phyloP scores from a whole-genome alignment of 2,329 filamentous ascomycete genomes.

The Xylaria sp. region DNA sequence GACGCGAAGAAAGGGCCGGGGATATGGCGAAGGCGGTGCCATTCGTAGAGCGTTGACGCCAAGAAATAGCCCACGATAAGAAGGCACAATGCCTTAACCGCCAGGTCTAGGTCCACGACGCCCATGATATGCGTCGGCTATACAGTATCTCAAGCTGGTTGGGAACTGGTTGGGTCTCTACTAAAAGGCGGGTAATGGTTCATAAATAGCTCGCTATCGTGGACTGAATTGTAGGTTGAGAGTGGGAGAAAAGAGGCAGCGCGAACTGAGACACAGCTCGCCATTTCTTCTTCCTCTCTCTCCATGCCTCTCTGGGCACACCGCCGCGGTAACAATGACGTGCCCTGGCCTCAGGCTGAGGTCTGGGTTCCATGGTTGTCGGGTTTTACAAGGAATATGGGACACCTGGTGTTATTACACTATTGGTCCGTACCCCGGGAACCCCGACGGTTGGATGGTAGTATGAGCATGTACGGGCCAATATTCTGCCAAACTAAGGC shows the following conservation, averaged over 20 bases:
- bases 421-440: too few relatives aligned
- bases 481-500: too few relatives aligned
- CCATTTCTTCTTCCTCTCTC: not conserved
- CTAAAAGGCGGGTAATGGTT: not conserved
- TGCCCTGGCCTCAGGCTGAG: not conserved
- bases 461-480: too few relatives aligned
- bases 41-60: slow-evolving; percentile 40
- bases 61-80: slow-evolving; percentile 33
- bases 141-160: not conserved
- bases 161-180: not conserved
- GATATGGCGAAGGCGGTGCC: slow-evolving; percentile 41
- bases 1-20: slow-evolving; percentile 44
- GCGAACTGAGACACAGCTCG: not conserved
- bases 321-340: not conserved
- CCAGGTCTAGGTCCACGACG: slow-evolving; percentile 8
- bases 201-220: not conserved
- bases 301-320: not conserved
- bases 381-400: not conserved
- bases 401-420: too few relatives aligned
- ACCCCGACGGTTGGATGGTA: too few relatives aligned
- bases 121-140: slow-evolving; percentile 19
- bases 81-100: not conserved
- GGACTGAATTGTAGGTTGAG: not conserved
- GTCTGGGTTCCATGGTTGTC: not conserved
- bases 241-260: not conserved